Base-by-base conservation (phyloP, 352 stramenopile species). In the Bremia lactucae region DNA sequence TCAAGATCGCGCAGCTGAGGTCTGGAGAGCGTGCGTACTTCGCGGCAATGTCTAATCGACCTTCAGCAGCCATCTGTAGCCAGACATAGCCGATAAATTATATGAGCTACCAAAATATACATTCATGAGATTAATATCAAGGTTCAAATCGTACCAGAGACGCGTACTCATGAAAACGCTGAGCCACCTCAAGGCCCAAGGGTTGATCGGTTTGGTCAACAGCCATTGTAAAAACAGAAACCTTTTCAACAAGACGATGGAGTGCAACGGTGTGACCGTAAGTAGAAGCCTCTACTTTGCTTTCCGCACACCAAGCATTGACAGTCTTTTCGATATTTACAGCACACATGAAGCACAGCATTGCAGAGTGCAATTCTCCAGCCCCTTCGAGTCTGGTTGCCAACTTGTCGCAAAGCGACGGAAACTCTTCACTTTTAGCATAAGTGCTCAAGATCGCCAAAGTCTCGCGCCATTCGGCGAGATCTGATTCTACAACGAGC, bases 361-460 rank as follows among this genome's bases (percentile, higher is more conserved):
- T 96, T 14, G 95, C 95, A 46, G 79, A 95, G 47, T 83, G 66
- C 25, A 80, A 31, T 54, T 98, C 94, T 1, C 92, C 78, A 42
- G 91, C 78, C 0, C 39, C 61, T 64, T 98, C 91, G 6, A 99
- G 72, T 28, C 87, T 68, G 23, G 81, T 75, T 14, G 91, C 95
- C 11, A 99, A 67, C 21, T 86, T 81, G 49, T 98, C 87, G 52
- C 95, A 98, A 19, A 99, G 76, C 21, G 54, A 68, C 24, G 92
- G 85, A 52, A 99, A 98, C 66, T 99, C 89, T 35, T 98, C 92
- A 34, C 83, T 95, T 61, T 97, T 96, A 15, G 83, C 93, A 65
- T 99, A 99, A 2, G 95, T 98, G 18, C 83, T 97, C 33, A 98
- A 57, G 43, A 98, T 97, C 3, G 96, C 95, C 18, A 99, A 59